Conservation (phyloP, 352 stramenopile species). For the Phytophthora parvispora region DNA sequence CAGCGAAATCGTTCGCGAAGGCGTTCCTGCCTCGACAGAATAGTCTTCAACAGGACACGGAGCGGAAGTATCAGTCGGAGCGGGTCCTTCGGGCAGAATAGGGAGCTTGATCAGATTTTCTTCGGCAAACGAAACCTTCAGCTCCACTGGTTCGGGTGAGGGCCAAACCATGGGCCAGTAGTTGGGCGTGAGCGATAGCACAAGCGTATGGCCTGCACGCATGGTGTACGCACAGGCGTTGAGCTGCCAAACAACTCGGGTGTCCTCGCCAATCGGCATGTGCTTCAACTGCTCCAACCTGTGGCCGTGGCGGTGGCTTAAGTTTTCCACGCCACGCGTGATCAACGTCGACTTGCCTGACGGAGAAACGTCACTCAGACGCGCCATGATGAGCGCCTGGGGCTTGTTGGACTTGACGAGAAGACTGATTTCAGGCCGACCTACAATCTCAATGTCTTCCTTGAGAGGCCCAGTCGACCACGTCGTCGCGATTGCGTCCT, state of each 20-base stretch:
- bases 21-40: slow-evolving; percentile 38
- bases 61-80: not conserved
- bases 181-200: slow-evolving; percentile 50
- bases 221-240: slow-evolving; percentile 60
- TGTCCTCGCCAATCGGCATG: slow-evolving; percentile 42
- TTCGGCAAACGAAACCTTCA: slow-evolving; percentile 40
- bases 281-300: slow-evolving; percentile 33
- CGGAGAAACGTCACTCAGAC: slow-evolving; percentile 55
- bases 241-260: slow-evolving; percentile 42
- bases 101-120: slow-evolving; percentile 48
- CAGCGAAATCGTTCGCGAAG: slow-evolving; percentile 43
- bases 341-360: slow-evolving; percentile 54
- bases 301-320: slow-evolving; percentile 55
- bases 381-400: slow-evolving; percentile 48
- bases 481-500: slow-evolving; percentile 45
- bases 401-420: slow-evolving; percentile 45
- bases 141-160: slow-evolving; percentile 45
- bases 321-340: slow-evolving; percentile 52
- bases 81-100: slow-evolving; percentile 15
- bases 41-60: slow-evolving; percentile 45
- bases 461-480: slow-evolving; percentile 35
- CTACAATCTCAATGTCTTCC: slow-evolving; percentile 45
- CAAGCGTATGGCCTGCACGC: slow-evolving; percentile 34
- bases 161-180: slow-evolving; percentile 69
- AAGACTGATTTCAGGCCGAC: slow-evolving; percentile 49